Percentiles rank a stretch among this genome's conserved stretches.
These are phyloP conservation scores for Starmerella kuoi DNA, from an alignment of 805 yeast genomes.

Conservation along the genomic window DNA sequence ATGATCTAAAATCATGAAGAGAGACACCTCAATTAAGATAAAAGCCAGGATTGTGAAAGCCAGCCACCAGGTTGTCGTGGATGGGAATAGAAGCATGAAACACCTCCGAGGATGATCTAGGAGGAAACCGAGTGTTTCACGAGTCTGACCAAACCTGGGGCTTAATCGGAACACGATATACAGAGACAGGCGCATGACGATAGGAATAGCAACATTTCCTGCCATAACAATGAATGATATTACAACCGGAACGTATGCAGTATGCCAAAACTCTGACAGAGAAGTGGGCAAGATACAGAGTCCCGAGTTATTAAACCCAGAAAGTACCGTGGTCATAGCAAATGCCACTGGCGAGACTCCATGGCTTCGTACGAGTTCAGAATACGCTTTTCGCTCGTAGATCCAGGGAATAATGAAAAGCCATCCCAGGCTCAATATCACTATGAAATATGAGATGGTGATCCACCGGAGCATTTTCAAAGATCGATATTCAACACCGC, in stretches of 20 bases:
- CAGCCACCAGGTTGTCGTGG: slow-evolving; percentile 93
- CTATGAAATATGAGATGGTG: slow-evolving; percentile 53
- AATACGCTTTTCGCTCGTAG: slow-evolving; percentile 22
- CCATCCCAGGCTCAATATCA: slow-evolving; percentile 57
- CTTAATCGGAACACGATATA: slow-evolving; percentile 66
- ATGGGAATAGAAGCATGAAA: slow-evolving; percentile 81
- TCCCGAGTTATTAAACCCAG: slow-evolving; percentile 80
- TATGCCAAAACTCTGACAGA: slow-evolving; percentile 51
- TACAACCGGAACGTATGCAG: slow-evolving; percentile 53
- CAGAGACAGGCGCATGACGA: slow-evolving; percentile 62
- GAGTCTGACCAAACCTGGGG: slow-evolving; percentile 36
- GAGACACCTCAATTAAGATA: slow-evolving; percentile 64
- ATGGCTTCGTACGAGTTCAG: slow-evolving; percentile 32
- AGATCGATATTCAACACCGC: slow-evolving; percentile 95
- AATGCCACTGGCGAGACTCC: slow-evolving; percentile 83
- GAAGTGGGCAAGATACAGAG: slow-evolving; percentile 71
- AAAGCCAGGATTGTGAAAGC: slow-evolving; percentile 53
- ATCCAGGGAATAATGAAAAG: slow-evolving; percentile 38
- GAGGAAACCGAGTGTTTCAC: slow-evolving; percentile 71
- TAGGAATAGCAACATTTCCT: slow-evolving; percentile 94
- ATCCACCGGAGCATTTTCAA: slow-evolving; percentile 54
- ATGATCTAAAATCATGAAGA: slow-evolving; percentile 70
- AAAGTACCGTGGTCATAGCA: slow-evolving; percentile 74
- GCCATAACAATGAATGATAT: slow-evolving; percentile 62
- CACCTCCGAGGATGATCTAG: slow-evolving; percentile 96